Evolutionary conservation across 352 stramenopile species (phyloP).

Genomic region (Phytophthora melonis): DNA sequence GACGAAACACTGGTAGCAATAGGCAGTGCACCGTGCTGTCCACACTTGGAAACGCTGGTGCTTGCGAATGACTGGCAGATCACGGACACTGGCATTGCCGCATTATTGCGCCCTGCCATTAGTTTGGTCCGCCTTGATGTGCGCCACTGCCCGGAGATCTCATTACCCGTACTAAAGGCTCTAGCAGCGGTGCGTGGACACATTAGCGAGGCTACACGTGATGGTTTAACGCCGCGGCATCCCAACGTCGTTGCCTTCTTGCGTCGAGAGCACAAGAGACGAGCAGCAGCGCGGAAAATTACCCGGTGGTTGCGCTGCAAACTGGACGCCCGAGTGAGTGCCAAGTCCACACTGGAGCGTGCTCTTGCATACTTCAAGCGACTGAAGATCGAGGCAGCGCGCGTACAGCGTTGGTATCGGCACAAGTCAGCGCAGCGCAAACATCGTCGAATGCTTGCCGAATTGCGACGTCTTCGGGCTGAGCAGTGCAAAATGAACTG

Average conservation of each 20-base stretch:
- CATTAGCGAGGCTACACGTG: conserved; percentile 41
- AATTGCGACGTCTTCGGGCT: conserved; percentile 34
- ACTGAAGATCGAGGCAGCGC: conserved; percentile 48
- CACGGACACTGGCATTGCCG: conserved; percentile 57
- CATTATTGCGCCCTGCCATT: conserved; percentile 34
- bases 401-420: conserved; percentile 68
- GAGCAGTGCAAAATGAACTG: conserved; percentile 41
- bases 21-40: conserved; percentile 35
- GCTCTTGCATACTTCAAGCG: conserved; percentile 53
- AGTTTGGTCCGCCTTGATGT: conserved; percentile 57
- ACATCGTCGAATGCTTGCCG: conserved; percentile 37
- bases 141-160: conserved; percentile 73
- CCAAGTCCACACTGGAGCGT: conserved; percentile 54
- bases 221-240: conserved; percentile 63
- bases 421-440: conserved; percentile 32
- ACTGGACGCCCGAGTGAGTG: conserved; percentile 40
- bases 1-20: conserved; percentile 54
- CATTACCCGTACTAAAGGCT: conserved; percentile 43
- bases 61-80: conserved; percentile 82
- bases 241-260: conserved; percentile 60
- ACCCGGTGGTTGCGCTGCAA: conserved; percentile 53
- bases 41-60: conserved; percentile 56
- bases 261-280: conserved; percentile 35
- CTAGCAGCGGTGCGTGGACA: conserved; percentile 50
- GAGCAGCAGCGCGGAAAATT: conserved; percentile 48